Evolutionary conservation across 2,329 filamentous ascomycete genomes (phyloP).

Genomic region (Aspergillus alliaceus): DNA sequence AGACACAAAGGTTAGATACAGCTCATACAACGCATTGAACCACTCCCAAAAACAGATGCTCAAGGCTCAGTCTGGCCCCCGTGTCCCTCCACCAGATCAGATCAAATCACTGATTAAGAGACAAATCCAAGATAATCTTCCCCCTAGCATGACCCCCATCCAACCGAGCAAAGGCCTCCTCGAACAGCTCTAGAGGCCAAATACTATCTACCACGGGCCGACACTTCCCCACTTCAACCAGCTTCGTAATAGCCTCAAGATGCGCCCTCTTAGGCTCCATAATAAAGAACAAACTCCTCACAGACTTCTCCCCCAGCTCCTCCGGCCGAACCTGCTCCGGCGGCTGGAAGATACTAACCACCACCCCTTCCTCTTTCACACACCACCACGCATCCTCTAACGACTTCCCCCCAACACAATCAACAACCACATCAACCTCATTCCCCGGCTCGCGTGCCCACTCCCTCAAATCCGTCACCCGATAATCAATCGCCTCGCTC

Average conservation of each 20-base stretch:
- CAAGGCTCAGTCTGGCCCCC: too few species aligned
- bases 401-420: conserved; percentile 44
- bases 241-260: conserved; percentile 36
- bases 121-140: conserved; percentile 43
- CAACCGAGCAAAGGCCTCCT: conserved; percentile 41
- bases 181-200: conserved; percentile 41
- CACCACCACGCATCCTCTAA: conserved; percentile 46
- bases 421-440: conserved; percentile 47
- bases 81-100: too few species aligned
- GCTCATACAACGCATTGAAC: too few species aligned
- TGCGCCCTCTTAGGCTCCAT: conserved; percentile 40
- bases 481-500: conserved; percentile 44
- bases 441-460: conserved; percentile 31
- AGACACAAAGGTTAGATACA: too few species aligned
- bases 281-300: conserved; percentile 44
- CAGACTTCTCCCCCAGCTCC: conserved; percentile 21
- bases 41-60: too few species aligned
- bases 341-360: conserved; percentile 44
- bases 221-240: conserved; percentile 41
- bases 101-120: conserved; percentile 10
- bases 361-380: conserved; percentile 35
- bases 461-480: conserved; percentile 6
- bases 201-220: conserved; percentile 43
- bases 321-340: conserved; percentile 32
- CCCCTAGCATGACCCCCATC: conserved; percentile 43